Evolutionary conservation across 2,329 filamentous ascomycete species (phyloP), one percentile per base, ranked within the genome.

Genomic region (Thermoascus crustaceus): DNA sequence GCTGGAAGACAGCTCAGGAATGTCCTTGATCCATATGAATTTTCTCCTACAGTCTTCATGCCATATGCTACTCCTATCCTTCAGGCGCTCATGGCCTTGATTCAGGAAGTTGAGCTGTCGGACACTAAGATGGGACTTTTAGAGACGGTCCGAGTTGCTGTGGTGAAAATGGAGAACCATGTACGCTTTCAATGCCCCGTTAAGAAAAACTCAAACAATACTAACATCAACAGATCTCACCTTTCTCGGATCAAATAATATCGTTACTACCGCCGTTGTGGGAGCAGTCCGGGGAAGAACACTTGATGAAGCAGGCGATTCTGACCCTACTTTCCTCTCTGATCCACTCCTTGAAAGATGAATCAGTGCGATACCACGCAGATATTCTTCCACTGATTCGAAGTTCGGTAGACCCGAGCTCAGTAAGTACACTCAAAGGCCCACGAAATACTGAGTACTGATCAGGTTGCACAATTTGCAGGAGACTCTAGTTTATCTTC

Each of bases 281-380:
- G 91, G 80, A 85, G 41, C 76, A 80, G 34, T 86, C 85, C 2
- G 85, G 81, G 1, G 82, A 94, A 41, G 85, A 91, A 52, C 85
- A 87, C 61, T 76, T 96, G 58, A 83, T 95, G 70, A 96, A 96
- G 60, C 88, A 95, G 61, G 80, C 86, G 1, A 87, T 96, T 34
- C 73, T 96, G 38, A 85, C 83, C 2, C 82, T 96, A 24, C 77
- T 96, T 34, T 73, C 85, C 2, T 81, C 86, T 2, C 70, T 98
- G 9, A 84, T 94, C n/a, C 79, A 79, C 54, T 83, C 88, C 2
- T 84, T 96, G 76, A 85, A 82, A 40, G 72, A 75, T 8, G 75
- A 82, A 7, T 91, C 86, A 4, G 73, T 80, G 42, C 73, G 79
- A 11, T 94, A 93, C 48, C 86, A 95, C 44, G 61, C 72, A 10